phyloP scores from a whole-genome alignment of 176 grass and related monocot genomes.

The Pharus latifolius region DNA sequence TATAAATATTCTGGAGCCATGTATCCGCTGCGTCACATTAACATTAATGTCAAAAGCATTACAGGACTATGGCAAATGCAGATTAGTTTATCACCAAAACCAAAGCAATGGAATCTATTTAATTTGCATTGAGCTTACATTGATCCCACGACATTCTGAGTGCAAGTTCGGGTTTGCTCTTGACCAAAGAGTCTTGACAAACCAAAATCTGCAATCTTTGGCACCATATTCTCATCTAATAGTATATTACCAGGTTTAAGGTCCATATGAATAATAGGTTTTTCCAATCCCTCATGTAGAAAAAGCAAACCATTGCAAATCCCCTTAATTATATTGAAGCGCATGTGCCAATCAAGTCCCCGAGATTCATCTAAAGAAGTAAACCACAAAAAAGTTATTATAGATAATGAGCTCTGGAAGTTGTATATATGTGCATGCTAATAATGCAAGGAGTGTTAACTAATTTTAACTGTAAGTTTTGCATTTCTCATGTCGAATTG shows the following conservation, averaged over 20 bases:
- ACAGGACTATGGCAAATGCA: neutral
- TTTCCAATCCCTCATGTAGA: neutral
- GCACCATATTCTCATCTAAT: constrained; percentile 17
- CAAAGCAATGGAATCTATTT: neutral
- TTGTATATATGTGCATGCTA: too few relatives aligned
- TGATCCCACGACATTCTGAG: constrained; percentile 27
- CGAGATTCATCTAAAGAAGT: neutral
- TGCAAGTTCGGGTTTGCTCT: constrained; percentile 24
- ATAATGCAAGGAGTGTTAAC: too few relatives aligned
- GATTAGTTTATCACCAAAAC: neutral
- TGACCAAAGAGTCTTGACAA: constrained; percentile 14
- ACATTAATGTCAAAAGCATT: neutral
- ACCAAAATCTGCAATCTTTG: constrained; percentile 29
- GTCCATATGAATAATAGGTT: constrained; percentile 15
- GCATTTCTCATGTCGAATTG: too few relatives aligned
- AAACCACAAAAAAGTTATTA: neutral
- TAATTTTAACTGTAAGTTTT: too few relatives aligned
- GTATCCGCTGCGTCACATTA: constrained; percentile 9
- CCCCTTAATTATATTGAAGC: constrained; percentile 26
- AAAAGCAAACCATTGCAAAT: constrained; percentile 5
- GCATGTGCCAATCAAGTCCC: neutral
- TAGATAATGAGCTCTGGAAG: too few relatives aligned
- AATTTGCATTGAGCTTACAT: neutral
- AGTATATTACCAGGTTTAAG: constrained; percentile 17
- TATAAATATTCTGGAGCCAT: constrained; percentile 30